Evolutionary conservation across 2,329 filamentous ascomycete species (phyloP).

Genomic region (Hymenoscyphus repandus): DNA sequence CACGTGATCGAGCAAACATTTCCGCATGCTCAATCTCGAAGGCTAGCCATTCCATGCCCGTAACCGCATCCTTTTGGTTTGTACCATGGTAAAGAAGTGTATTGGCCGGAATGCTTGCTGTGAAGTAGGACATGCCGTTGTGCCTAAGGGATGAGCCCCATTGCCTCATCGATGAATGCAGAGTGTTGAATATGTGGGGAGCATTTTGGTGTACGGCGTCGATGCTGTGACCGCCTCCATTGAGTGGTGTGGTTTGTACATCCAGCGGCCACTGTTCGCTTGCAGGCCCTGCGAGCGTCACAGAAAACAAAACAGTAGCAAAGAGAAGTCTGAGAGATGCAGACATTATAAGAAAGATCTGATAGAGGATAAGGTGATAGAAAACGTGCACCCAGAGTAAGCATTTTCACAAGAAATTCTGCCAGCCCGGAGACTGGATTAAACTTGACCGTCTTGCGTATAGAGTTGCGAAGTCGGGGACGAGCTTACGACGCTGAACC

Average conservation of each 20-base stretch:
- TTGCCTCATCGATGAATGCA: constrained; percentile 68
- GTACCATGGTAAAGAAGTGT: constrained; percentile 66
- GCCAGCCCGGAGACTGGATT: too few relatives aligned
- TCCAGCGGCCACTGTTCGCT: not conserved
- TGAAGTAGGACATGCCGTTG: constrained; percentile 70
- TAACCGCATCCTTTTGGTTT: constrained; percentile 38
- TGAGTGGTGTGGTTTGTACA: too few relatives aligned
- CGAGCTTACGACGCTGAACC: too few relatives aligned
- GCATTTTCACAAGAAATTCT: too few relatives aligned
- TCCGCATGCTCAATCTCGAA: constrained; percentile 73
- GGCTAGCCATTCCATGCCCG: constrained; percentile 63
- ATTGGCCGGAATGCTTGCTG: constrained; percentile 58
- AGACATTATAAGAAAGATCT: too few relatives aligned
- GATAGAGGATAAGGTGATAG: too few relatives aligned
- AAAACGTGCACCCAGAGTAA: too few relatives aligned
- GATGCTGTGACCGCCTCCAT: not conserved
- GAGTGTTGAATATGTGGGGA: constrained; percentile 65
- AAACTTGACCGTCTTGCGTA: too few relatives aligned
- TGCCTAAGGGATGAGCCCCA: constrained; percentile 70
- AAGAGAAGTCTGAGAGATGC: too few relatives aligned
- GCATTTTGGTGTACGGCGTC: constrained; percentile 40
- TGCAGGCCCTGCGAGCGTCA: not conserved
- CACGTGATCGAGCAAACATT: constrained; percentile 45
- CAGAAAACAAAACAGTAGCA: not conserved
- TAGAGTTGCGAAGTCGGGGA: too few relatives aligned